Conservation (phyloP, 164 flowering plant genomes). For the Annona squamosa region DNA sequence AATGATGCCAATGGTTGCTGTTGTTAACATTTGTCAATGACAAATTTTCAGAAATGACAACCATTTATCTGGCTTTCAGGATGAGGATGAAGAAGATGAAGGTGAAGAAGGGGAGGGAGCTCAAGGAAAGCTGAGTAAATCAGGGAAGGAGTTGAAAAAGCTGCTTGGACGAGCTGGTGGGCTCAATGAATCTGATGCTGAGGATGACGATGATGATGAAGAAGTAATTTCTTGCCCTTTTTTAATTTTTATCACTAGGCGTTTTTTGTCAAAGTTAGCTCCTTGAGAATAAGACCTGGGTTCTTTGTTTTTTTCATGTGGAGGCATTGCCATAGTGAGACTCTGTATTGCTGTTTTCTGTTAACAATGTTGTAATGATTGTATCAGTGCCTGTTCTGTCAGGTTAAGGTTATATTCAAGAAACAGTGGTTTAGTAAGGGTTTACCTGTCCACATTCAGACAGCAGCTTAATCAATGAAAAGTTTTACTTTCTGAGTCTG, state of each 20-base stretch:
- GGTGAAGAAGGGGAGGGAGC: constrained; percentile 48
- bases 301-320: not conserved
- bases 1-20: not conserved
- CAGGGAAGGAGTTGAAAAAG: constrained; percentile 93
- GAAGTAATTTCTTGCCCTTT: constrained; percentile 40
- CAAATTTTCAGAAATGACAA: not conserved
- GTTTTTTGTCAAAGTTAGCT: not conserved
- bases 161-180: constrained; percentile 69
- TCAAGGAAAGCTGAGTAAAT: constrained; percentile 86
- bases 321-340: too few relatives aligned
- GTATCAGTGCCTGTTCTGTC: not conserved
- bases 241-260: not conserved
- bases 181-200: constrained; percentile 73
- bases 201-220: constrained; percentile 88
- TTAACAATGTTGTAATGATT: not conserved
- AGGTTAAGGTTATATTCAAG: not conserved
- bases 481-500: not conserved
- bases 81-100: constrained; percentile 82
- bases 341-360: not conserved
- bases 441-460: not conserved
- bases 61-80: constrained; percentile 33
- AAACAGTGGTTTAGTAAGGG: not conserved
- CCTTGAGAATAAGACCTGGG: not conserved
- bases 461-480: not conserved
- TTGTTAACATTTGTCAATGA: not conserved